These are phyloP conservation scores for Panaeolus papilionaceus DNA, from an alignment of 768 basidiomycete species.

Conservation along the genomic window DNA sequence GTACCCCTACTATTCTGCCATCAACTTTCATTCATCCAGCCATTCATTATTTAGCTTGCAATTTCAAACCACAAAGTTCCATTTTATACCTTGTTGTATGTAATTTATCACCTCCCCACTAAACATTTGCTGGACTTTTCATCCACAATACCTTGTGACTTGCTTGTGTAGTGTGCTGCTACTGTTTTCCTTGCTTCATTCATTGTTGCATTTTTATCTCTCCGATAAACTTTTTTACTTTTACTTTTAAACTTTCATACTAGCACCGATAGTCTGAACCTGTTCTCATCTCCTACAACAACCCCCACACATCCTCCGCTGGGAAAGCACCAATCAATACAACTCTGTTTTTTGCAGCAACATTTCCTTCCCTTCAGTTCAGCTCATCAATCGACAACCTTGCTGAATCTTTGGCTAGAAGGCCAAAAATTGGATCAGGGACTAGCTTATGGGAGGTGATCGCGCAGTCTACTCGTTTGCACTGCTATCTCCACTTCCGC, in stretches of 20 bases:
- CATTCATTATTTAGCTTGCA: background rate
- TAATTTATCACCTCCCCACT: background rate
- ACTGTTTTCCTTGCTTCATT: background rate
- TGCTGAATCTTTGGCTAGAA: background rate
- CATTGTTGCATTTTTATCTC: background rate
- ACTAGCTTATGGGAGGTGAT: background rate
- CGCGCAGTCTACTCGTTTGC: background rate
- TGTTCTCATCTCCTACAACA: background rate
- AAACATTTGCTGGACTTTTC: background rate
- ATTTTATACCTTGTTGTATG: slow-evolving; percentile 11
- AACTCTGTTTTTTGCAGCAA: background rate
- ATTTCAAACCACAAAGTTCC: background rate
- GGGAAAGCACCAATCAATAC: background rate
- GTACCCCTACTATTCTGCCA: background rate
- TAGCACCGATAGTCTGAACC: background rate
- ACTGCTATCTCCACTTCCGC: slow-evolving; percentile 2
- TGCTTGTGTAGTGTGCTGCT: too few relatives aligned
- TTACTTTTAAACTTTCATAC: slow-evolving; percentile 1
- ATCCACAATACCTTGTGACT: background rate
- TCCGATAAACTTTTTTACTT: background rate
- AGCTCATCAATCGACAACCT: too few relatives aligned
- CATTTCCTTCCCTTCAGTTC: background rate
- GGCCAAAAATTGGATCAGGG: background rate
- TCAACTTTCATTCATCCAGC: background rate
- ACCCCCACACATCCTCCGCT: background rate